These are phyloP conservation scores for Talaromyces sp. DNA, from an alignment of 2,329 filamentous ascomycete genomes.

Conservation along the genomic window DNA sequence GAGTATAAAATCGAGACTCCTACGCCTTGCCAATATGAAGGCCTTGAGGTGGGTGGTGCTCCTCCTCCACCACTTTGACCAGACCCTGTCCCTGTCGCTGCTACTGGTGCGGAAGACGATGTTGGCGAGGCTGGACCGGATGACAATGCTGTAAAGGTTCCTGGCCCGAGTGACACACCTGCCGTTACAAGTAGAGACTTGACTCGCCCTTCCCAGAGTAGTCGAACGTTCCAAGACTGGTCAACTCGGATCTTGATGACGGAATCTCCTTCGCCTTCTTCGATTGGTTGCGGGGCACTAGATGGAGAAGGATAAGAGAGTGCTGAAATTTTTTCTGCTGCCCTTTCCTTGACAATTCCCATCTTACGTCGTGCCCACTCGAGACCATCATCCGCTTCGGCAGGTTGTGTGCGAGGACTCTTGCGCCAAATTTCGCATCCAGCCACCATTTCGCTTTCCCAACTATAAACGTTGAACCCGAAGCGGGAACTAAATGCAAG, in stretches of 20 bases:
- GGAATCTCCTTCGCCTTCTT: conserved; percentile 54
- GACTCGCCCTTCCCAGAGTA: conserved; percentile 88
- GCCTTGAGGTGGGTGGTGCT: conserved; percentile 16
- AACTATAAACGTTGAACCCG: conserved; percentile 97
- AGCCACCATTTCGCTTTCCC: conserved; percentile 88
- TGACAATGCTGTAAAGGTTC: conserved; percentile 30
- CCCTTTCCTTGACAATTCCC: conserved; percentile 26
- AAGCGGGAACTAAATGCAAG: conserved; percentile 84
- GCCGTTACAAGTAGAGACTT: conserved; percentile 91
- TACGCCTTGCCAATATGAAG: conserved; percentile 39
- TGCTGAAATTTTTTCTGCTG: conserved; percentile 17
- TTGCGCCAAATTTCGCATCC: conserved; percentile 91
- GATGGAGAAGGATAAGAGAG: conserved; percentile 18
- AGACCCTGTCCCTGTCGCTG: conserved; percentile 3
- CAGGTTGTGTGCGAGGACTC: conserved; percentile 15
- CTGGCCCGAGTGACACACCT: conserved; percentile 72
- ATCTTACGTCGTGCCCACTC: conserved; percentile 38
- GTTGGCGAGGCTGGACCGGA: conserved; percentile 22
- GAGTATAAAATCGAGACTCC: conserved; percentile 41
- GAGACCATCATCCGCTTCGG: conserved; percentile 38
- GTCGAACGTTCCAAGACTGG: conserved; percentile 76
- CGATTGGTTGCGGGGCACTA: conserved; percentile 10
- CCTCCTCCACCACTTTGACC: conserved; percentile 14
- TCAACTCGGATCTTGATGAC: conserved; percentile 87
- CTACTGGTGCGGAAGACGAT: conserved; percentile 17